These are phyloP conservation scores for Pythium monospermum DNA, from an alignment of 352 stramenopile species.

Conservation along the genomic window DNA sequence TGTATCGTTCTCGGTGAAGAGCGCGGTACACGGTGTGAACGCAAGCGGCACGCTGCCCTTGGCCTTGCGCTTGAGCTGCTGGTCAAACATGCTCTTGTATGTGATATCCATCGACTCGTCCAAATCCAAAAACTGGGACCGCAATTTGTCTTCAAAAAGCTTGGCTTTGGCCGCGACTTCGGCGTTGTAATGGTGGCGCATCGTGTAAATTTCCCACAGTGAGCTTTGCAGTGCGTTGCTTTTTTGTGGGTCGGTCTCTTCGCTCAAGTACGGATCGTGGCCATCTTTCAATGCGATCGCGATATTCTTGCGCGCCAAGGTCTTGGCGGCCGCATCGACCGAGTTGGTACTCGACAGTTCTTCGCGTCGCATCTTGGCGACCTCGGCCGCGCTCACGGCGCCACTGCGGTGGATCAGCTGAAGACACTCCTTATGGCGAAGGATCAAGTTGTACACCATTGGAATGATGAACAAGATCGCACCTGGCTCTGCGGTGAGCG, in stretches of 20 bases:
- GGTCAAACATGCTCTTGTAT: constrained; percentile 78
- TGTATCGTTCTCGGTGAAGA: constrained; percentile 56
- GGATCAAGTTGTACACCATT: constrained; percentile 95
- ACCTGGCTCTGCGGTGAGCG: constrained; percentile 83
- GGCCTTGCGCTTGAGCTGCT: constrained; percentile 80
- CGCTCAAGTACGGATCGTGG: constrained; percentile 73
- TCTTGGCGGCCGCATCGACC: constrained; percentile 69
- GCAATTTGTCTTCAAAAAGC: constrained; percentile 87
- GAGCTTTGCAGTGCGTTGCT: constrained; percentile 89
- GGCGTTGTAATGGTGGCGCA: constrained; percentile 94
- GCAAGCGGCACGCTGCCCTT: constrained; percentile 73
- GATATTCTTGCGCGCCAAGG: constrained; percentile 53
- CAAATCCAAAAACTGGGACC: constrained; percentile 69
- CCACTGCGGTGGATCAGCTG: constrained; percentile 91
- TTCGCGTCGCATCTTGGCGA: constrained; percentile 62
- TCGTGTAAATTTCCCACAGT: constrained; percentile 93
- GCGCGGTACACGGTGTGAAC: constrained; percentile 50
- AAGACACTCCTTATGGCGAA: constrained; percentile 93
- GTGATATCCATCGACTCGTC: constrained; percentile 68
- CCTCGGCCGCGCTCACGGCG: constrained; percentile 51
- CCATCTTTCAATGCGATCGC: constrained; percentile 69
- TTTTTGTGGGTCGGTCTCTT: constrained; percentile 63
- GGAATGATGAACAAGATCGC: constrained; percentile 94
- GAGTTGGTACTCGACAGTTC: constrained; percentile 65
- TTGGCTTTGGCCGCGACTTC: constrained; percentile 88